Evolutionary conservation across 192 early-diverging fungal genomes (phyloP).

Genomic region (Mortierella antarctica): DNA sequence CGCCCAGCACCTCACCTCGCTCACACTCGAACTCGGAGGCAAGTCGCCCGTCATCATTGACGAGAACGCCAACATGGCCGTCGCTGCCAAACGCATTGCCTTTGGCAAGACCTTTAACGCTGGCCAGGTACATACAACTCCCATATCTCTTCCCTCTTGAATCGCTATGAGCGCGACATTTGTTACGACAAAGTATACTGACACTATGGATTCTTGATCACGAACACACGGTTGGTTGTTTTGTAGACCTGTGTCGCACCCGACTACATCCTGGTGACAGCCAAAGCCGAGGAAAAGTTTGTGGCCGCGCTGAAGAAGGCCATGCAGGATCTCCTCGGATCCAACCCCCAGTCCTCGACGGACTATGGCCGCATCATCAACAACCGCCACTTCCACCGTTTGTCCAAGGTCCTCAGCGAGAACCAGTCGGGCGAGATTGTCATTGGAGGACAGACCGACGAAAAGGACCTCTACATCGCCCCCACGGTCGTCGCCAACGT

Average conservation of each 20-base stretch:
- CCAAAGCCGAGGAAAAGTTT: slow-evolving; percentile 67
- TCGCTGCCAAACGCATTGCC: slow-evolving; percentile 79
- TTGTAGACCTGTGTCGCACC: slow-evolving; percentile 84
- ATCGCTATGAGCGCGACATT: background rate
- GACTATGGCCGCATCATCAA: slow-evolving; percentile 82
- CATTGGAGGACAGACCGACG: slow-evolving; percentile 71
- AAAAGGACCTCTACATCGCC: slow-evolving; percentile 77
- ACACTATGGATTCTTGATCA: background rate
- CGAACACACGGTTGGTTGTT: background rate
- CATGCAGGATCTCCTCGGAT: slow-evolving; percentile 58
- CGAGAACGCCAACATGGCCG: slow-evolving; percentile 71
- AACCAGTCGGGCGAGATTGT: slow-evolving; percentile 64
- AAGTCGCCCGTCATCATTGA: slow-evolving; percentile 82
- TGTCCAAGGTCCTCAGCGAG: slow-evolving; percentile 64
- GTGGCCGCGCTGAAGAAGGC: slow-evolving; percentile 63
- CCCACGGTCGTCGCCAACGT: slow-evolving; percentile 87
- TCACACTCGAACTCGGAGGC: slow-evolving; percentile 95
- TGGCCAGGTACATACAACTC: slow-evolving; percentile 75
- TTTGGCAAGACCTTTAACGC: slow-evolving; percentile 90
- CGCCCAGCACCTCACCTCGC: slow-evolving; percentile 82
- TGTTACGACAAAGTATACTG: background rate
- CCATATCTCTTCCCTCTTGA: background rate
- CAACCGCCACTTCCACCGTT: slow-evolving; percentile 74
- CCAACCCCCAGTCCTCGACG: slow-evolving; percentile 56
- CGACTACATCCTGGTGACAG: slow-evolving; percentile 84